These are phyloP conservation scores for Carex arenaria DNA, from an alignment of 202 grass and related monocot genomes.

Conservation along the genomic window DNA sequence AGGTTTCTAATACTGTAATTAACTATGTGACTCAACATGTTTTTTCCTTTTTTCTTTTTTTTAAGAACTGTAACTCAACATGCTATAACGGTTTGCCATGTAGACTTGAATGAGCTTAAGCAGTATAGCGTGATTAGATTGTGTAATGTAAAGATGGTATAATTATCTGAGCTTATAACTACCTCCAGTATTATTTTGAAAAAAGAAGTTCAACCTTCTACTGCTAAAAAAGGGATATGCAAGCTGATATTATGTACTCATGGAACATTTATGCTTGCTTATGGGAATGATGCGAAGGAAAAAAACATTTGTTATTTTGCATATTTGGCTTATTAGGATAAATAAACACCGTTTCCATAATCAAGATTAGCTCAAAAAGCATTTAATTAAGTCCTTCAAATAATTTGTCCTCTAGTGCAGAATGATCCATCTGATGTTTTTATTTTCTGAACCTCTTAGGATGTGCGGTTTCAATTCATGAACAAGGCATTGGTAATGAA, in stretches of 20 bases:
- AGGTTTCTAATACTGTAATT: neutral
- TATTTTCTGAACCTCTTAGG: constrained; percentile 26
- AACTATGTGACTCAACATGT: neutral
- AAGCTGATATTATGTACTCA: neutral
- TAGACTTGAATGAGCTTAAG: neutral
- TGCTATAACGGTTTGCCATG: no score
- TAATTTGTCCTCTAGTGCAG: neutral
- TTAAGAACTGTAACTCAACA: no score
- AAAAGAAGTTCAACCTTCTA: neutral
- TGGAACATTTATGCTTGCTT: neutral
- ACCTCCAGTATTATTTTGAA: neutral
- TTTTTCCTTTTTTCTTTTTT: no score
- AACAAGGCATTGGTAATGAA: constrained; percentile 57
- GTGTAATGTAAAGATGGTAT: neutral
- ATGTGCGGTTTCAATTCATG: constrained; percentile 91
- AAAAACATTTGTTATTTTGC: neutral
- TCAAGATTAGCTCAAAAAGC: neutral
- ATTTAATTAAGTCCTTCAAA: neutral
- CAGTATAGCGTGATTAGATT: neutral
- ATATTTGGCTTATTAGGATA: neutral
- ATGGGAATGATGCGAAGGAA: neutral
- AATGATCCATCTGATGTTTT: neutral
- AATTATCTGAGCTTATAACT: neutral
- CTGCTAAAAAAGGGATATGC: neutral
- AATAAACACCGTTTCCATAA: neutral